Evolutionary conservation across 768 basidiomycete species (phyloP), one percentile per base, ranked within the genome.

Genomic region (Mycena galericulata): DNA sequence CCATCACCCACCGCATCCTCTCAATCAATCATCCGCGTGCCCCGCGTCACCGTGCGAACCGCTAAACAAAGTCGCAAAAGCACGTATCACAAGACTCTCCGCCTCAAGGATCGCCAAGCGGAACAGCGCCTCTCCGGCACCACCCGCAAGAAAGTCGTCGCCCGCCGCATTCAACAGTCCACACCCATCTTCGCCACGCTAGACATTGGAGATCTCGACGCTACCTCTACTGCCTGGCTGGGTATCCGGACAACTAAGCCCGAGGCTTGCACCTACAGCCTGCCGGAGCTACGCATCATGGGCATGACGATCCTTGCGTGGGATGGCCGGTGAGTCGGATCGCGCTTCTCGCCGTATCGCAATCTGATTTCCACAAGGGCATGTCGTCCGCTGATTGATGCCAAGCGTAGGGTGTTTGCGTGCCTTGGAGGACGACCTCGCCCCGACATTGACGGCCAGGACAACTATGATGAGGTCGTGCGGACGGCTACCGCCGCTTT

Each of bases 141-240:
- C n/a, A n/a, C 24, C 10, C 32, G 41, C n/a, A 29, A 29, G 6
- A 17, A 43, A 14, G 26, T 58, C 1, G 43, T 46, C 10, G 27
- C 8, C 2, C 57, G 43, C 4, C 57, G 43, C 20, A 18, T 46
- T 4, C 57, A 58, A 46, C 22, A 58, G 22, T 58, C 57, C 29
- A 34, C 43, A 15, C 57, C 57, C 15, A 45, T 58, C 24, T 58
- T 58, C 29, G 36, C 57, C 18, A 2, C 26, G 11, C 17, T 58
- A 2, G 57, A 58, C 29, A 7, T 46, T 30, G 15, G 3, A n/a
- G 58, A 59, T 20, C 58, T 59, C 58, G 29, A 46, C 30, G n/a
- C 27, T 20, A 47, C 58, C n/a, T 34, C 58, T 45, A 59, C 45
- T 9, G 27, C n/a, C 30, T 59, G 58, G 58, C 43, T 59, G 11